Conservation (phyloP, 129 eudicot genomes). For the Glebionis coronaria region DNA sequence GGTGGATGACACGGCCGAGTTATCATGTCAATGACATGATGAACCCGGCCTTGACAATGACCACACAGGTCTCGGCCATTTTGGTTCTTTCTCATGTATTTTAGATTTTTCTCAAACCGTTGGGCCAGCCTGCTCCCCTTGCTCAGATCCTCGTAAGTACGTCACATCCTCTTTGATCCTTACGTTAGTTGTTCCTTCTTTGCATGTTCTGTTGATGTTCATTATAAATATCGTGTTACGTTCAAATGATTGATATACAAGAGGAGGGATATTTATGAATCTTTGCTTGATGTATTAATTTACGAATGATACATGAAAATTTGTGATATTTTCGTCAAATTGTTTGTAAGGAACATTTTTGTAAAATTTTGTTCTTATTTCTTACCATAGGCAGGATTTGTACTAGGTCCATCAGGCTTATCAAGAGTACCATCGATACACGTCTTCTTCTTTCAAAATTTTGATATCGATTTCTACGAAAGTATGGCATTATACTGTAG, state of each 20-base stretch:
- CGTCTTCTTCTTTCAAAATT: too few relatives aligned
- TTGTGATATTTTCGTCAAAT: too few relatives aligned
- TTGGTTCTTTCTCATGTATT: slow-evolving; percentile 78
- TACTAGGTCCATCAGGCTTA: too few relatives aligned
- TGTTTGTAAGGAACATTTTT: too few relatives aligned
- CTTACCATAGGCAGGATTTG: slow-evolving; percentile 75
- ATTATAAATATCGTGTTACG: background rate
- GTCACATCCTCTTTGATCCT: slow-evolving; percentile 32
- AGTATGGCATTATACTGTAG: too few relatives aligned
- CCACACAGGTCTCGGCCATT: slow-evolving; percentile 69
- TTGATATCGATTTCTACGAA: too few relatives aligned
- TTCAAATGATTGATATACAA: background rate
- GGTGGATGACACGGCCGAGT: slow-evolving; percentile 19
- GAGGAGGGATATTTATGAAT: background rate
- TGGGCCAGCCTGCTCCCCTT: slow-evolving; percentile 74
- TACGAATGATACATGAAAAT: too few relatives aligned
- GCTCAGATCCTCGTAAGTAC: slow-evolving; percentile 96
- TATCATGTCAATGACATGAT: slow-evolving; percentile 43
- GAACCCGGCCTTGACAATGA: slow-evolving; percentile 80
- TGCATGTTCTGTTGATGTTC: too few relatives aligned
- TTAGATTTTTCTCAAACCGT: slow-evolving; percentile 65
- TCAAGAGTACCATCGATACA: too few relatives aligned
- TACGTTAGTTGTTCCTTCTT: background rate
- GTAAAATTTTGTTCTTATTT: background rate
- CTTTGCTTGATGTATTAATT: too few relatives aligned